Base-by-base conservation (phyloP, 2,329 filamentous ascomycete species). In the Aspergillus uvarum region DNA sequence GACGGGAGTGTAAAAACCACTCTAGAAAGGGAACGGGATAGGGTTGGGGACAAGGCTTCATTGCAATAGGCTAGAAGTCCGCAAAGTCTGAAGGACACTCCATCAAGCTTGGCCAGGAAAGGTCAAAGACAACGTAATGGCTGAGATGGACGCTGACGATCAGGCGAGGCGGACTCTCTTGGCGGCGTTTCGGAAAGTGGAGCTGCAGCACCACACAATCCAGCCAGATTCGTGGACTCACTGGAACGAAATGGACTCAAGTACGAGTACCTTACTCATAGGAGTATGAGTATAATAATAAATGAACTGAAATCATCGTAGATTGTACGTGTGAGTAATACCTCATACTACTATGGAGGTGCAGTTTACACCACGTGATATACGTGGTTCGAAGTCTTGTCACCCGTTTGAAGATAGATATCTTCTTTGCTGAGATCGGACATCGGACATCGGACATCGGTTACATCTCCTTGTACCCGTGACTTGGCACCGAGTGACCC, bases 101-200 rank as follows among this genome's bases (percentile, higher is more conserved):
- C 61, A 60, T 63, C 58, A 24, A 54, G 51, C 48, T 50, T 49
- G 38, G 7, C n/a, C 47, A 49, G 53, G 56, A 55, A 51, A 56
- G 53, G 35, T 55, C 62, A 65, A 54, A 59, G 60, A 63, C 63
- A 62, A 66, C 63, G 63, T 61, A 67, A 67, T 61, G 50, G 59
- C 60, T 63, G 63, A 64, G 57, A 67, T 60, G 62, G 63, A 54
- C 56, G 62, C 62, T 63, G 65, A 64, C 62, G 62, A 66, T 65
- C 53, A 53, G 59, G 55, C 16, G 59, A 61, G 53, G 57, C 65
- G 59, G 63, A 60, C 53, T 32, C 58, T 63, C 69, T 71, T 71
- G 69, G 69, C 69, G 60, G 57, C 56, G 58, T 64, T 63, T 65
- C 50, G 49, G 42, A 58, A 59, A 58, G 69, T 66, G 69, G 67